Conservation (phyloP, 164 flowering plant species). For the Magnolia sinica region DNA sequence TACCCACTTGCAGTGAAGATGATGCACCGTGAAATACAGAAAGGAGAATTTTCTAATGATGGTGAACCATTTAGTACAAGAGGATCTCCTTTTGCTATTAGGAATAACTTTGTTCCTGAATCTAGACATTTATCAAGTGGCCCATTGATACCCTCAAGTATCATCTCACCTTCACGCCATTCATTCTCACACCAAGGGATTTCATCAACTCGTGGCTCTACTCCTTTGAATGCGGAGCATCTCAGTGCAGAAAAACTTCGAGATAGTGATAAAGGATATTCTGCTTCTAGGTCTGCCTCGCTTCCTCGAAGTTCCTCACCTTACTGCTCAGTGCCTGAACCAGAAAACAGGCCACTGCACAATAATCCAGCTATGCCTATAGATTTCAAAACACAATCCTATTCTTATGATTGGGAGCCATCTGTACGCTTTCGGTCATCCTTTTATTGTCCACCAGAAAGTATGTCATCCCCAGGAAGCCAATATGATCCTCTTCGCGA, state of each 20-base stretch:
- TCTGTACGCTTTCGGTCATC: slow-evolving; percentile 84
- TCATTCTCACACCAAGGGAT: slow-evolving; percentile 15
- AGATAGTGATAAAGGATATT: slow-evolving; percentile 20
- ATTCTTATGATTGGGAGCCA: slow-evolving; percentile 57
- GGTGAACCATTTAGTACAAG: slow-evolving; percentile 9
- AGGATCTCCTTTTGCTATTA: slow-evolving; percentile 12
- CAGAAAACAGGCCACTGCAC: slow-evolving; percentile 12
- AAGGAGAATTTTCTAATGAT: slow-evolving; percentile 6
- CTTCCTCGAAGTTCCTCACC: slow-evolving; percentile 29
- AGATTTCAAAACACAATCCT: slow-evolving; percentile 22
- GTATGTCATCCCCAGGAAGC: slow-evolving; percentile 38
- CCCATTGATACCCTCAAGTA: slow-evolving; percentile 12
- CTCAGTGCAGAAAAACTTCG: slow-evolving; percentile 18
- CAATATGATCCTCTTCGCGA: slow-evolving; percentile 68
- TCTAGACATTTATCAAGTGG: slow-evolving; percentile 17
- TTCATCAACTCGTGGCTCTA: slow-evolving; percentile 19
- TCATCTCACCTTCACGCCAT: slow-evolving; percentile 9
- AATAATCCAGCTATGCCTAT: slow-evolving; percentile 3
- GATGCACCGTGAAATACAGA: background rate
- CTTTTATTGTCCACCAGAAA: slow-evolving; percentile 30
- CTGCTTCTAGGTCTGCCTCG: slow-evolving; percentile 25
- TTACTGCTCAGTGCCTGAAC: slow-evolving; percentile 27
- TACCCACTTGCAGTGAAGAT: background rate
- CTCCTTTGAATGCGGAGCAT: slow-evolving; percentile 22
- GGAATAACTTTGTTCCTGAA: slow-evolving; percentile 11